Evolutionary conservation across 352 stramenopile genomes (phyloP).

Genomic region (Pythium biforme): DNA sequence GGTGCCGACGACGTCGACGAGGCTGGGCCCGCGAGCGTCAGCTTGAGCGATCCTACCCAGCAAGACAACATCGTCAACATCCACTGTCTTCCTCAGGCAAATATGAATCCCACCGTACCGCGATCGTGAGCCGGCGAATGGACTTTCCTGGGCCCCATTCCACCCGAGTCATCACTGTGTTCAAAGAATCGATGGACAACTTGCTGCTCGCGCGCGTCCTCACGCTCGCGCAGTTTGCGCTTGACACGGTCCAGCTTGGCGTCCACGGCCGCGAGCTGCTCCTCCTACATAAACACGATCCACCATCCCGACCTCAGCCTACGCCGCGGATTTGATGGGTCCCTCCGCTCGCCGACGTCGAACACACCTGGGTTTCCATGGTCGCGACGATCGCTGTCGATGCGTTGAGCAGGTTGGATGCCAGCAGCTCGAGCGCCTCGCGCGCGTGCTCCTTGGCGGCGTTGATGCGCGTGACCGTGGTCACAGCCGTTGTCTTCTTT

Average conservation of each 20-base stretch:
- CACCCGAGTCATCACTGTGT: background rate
- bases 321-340: too few relatives aligned
- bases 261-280: conserved; percentile 8
- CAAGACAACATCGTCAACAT: background rate
- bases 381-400: conserved; percentile 37
- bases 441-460: conserved; percentile 46
- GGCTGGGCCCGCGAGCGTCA: background rate
- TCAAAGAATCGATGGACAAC: conserved; percentile 15
- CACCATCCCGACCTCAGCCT: too few relatives aligned
- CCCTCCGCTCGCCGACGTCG: too few relatives aligned
- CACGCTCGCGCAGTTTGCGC: background rate
- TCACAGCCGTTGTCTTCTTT: background rate
- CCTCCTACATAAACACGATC: conserved; percentile 13
- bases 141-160: background rate
- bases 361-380: conserved; percentile 35
- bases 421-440: conserved; percentile 53
- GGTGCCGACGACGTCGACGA: background rate
- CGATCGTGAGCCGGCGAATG: too few relatives aligned
- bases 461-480: conserved; percentile 40
- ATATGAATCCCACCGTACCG: too few relatives aligned
- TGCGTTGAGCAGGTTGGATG: conserved; percentile 55
- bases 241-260: conserved; percentile 14
- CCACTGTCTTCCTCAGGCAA: too few relatives aligned
- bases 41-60: background rate
- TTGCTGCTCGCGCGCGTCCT: conserved; percentile 7